Evolutionary conservation across 306 rosid species (phyloP).

Genomic region (Cucumis cinereus): DNA sequence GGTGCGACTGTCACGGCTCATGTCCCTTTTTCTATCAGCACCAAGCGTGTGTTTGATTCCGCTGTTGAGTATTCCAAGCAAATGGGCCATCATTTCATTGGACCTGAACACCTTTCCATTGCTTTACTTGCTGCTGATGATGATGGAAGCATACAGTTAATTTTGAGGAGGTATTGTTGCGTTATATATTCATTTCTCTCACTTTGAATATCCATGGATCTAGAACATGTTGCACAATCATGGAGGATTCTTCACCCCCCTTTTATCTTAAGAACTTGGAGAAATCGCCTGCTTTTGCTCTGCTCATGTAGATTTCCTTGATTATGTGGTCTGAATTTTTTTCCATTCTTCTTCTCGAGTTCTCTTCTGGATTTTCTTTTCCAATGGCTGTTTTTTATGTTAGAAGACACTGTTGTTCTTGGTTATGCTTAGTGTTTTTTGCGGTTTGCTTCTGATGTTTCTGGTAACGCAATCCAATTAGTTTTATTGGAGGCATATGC

Average conservation of each 20-base stretch:
- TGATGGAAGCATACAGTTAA: conserved; percentile 54
- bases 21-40: conserved; percentile 50
- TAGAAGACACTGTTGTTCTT: not conserved
- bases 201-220: not conserved
- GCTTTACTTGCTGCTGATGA: conserved; percentile 47
- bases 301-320: not conserved
- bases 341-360: not conserved
- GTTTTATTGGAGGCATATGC: not conserved
- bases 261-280: not conserved
- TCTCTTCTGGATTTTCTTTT: not conserved
- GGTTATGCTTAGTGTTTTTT: not conserved
- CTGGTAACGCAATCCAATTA: not conserved
- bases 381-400: not conserved
- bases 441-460: not conserved
- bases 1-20: not conserved
- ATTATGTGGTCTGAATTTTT: not conserved
- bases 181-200: not conserved
- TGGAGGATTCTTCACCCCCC: not conserved
- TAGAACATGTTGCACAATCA: not conserved
- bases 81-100: conserved; percentile 53
- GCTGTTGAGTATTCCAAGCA: conserved; percentile 63
- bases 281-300: not conserved
- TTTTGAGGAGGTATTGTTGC: conserved; percentile 44
- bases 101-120: conserved; percentile 67
- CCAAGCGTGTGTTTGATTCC: conserved; percentile 63